Base-by-base conservation (phyloP, 495 filamentous ascomycete species). In the Aspergillus indologenus region DNA sequence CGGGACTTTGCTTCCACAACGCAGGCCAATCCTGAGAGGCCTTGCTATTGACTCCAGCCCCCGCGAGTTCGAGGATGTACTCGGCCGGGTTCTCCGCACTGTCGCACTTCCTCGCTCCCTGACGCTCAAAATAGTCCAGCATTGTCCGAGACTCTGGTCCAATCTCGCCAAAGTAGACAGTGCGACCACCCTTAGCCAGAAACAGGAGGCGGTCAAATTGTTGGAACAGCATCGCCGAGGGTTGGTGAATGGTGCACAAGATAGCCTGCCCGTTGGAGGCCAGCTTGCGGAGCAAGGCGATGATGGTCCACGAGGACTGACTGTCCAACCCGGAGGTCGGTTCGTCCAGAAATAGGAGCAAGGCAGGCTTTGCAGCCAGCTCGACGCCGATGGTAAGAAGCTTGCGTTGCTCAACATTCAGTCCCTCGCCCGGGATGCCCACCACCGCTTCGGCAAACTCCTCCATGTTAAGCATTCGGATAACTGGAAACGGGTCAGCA, bases 191-290 rank as follows among this genome's bases (percentile, higher is more conserved):
- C 48, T 71, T 73, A 57, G 85, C 81, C 8, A 91, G 77, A 3
- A 90, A 74, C 0, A 90, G 66, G 6, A 90, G 74, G 8, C 83
- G 75, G 62, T 90, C 87, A 54, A 91, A 91, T 62, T 89, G 87
- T 66, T 94, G 87, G 62, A 97, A 96, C 0, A 97, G 79, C 0
- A 89, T 87, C 3, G 89, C 85, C 65, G 89, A 90, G 14, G 92
- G 92, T 62, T 97, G 92, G 70, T 96, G 92, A 61, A 96, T 97
- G 0, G 92, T 97, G 72, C 89, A 92, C 1, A 96, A 82, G 67
- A 96, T 90, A 19, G 92, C 91, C 64, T 96, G 91, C 1, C 92
- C 92, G 43, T 86, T 85, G 5, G 20, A n/a, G 19, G 45, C 45
- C 6, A 48, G 21, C 20, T 21, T 19, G 45, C 45, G 45, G 1